Evolutionary conservation across 805 yeast species (phyloP), one percentile per base, ranked within the genome.

Genomic region (Wickerhamiella alocasiicola): DNA sequence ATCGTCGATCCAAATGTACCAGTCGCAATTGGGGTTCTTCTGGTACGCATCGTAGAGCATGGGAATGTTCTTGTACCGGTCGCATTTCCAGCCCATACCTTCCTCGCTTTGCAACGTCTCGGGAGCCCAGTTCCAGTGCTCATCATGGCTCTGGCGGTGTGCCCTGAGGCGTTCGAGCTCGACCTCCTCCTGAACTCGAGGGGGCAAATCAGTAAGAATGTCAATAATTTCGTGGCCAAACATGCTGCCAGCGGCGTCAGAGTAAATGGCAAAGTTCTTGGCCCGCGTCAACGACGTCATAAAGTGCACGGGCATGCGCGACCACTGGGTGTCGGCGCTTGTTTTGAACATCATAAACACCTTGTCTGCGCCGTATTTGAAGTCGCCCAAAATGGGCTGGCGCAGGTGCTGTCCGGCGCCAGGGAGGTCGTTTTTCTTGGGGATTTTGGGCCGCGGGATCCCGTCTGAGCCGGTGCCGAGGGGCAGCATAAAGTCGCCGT

Each of bases 1-100:
- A 24, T 55, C 65, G 38, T 62, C 65, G 35, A 59, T 55, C 37
- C 61, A 50, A 13, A 62, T 51, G 42, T 53, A 62, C 66, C 66
- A 62, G 31, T 60, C 57, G 26, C 45, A 36, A 23, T 50, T 42
- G 13, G 62, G 60, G 9, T 55, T 52, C 25, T 43, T 44, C 3
- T 44, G 41, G 44, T 46, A 62, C 7, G 65, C 67, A 36, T 63
- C 61, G 5, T 49, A 46, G 13, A 61, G 51, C 62, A 60, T 57
- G 13, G 65, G 66, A 17, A 63, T 16, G 43, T 57, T 60, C 48
- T 62, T 62, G 51, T 48, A 62, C 45, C 54, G 52, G 47, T 62
- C 67, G 7, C 48, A 46, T n/a, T 46, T 49, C 63, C 64, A 60
- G 26, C 55, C 55, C n/a, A n/a, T n/a, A n/a, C n/a, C n/a, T 4